These are phyloP conservation scores for Nymphaea thermarum DNA, from an alignment of 164 flowering plant genomes.

Conservation along the genomic window DNA sequence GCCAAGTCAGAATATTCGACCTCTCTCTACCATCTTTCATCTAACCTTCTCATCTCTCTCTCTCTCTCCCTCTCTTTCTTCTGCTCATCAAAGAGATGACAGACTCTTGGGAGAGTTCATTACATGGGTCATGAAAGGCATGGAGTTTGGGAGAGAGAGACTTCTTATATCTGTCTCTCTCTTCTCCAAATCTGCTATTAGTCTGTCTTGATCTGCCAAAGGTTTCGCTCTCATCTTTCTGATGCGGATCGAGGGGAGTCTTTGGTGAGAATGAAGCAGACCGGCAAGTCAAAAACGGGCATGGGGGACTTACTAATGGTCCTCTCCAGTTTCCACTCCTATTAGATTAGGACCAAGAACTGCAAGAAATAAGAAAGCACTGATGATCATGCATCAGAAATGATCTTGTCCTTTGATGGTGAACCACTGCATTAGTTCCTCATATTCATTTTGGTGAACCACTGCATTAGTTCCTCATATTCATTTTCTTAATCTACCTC, in stretches of 20 bases:
- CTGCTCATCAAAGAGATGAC: not conserved
- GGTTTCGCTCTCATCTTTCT: too few species aligned
- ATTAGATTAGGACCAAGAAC: not conserved
- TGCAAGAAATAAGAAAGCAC: not conserved
- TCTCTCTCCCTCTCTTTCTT: not conserved
- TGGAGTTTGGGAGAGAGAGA: not conserved
- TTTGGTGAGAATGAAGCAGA: not conserved
- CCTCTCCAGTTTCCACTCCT: not conserved
- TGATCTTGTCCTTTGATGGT: too few species aligned
- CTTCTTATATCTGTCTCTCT: not conserved
- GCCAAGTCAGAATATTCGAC: not conserved
- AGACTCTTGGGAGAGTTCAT: not conserved
- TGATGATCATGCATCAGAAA: too few species aligned
- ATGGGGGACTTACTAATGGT: not conserved
- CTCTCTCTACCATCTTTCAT: not conserved
- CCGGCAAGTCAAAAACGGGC: not conserved
- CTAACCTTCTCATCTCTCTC: not conserved
- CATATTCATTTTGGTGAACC: too few species aligned
- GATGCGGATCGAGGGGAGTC: not conserved
- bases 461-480: too few species aligned
- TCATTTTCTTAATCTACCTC: too few species aligned
- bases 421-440: too few species aligned
- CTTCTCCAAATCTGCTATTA: not conserved
- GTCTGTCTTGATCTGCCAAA: not conserved
- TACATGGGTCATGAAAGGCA: not conserved